Evolutionary conservation across 129 eudicot genomes (phyloP).

Genomic region (Rutidosis leptorrhynchoides): DNA sequence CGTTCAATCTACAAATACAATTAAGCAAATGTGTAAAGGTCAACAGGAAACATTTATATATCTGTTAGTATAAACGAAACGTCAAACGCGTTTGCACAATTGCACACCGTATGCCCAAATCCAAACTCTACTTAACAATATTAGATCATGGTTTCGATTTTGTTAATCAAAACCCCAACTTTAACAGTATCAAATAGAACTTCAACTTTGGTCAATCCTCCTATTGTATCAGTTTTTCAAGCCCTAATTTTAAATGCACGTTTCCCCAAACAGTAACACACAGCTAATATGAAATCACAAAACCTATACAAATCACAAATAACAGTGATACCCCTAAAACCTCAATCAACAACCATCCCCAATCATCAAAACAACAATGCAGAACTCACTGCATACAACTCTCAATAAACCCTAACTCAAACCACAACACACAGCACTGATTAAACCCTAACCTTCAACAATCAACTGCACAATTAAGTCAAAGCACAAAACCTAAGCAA

Average conservation of each 20-base stretch:
- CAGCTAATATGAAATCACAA: not conserved
- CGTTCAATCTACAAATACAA: constrained; percentile 61
- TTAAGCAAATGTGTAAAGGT: constrained; percentile 17
- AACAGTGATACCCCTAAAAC: constrained; percentile 16
- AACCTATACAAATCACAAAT: not conserved
- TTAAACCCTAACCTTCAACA: not conserved
- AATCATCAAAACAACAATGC: constrained; percentile 23
- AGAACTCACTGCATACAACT: constrained; percentile 8
- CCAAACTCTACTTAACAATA: not conserved
- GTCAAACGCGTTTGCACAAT: not conserved
- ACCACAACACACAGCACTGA: constrained; percentile 11
- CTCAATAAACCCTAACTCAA: constrained; percentile 25
- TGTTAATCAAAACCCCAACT: constrained; percentile 1
- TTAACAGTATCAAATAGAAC: not conserved
- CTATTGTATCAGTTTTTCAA: not conserved
- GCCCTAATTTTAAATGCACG: constrained; percentile 19
- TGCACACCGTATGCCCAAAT: too few species aligned
- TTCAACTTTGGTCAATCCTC: not conserved
- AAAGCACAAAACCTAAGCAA: constrained; percentile 1
- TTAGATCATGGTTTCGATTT: not conserved
- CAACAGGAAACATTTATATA: not conserved
- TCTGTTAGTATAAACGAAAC: not conserved
- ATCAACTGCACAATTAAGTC: not conserved
- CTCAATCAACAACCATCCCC: constrained; percentile 16
- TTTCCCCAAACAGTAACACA: not conserved